A percentile compares a stretch with the other conserved stretches of the same genome.
These are phyloP conservation scores for Cladosporium oxysporum DNA, from an alignment of 2,329 filamentous ascomycete species.

Conservation along the genomic window DNA sequence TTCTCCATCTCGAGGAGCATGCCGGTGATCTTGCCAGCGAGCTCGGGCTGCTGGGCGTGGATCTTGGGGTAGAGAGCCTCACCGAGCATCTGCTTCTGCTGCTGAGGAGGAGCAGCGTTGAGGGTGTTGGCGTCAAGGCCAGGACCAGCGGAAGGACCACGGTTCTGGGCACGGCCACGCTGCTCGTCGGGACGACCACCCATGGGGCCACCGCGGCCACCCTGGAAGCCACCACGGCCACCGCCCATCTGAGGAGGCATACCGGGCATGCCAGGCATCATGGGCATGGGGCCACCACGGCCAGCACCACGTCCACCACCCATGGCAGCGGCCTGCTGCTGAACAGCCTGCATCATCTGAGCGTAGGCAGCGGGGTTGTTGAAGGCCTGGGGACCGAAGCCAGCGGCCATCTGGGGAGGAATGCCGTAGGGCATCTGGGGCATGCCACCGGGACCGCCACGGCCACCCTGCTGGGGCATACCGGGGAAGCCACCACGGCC, in stretches of 20 bases:
- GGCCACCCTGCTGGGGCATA: constrained; percentile 81
- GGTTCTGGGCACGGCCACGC: constrained; percentile 42
- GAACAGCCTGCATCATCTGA: constrained; percentile 64
- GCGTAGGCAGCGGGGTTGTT: constrained; percentile 70
- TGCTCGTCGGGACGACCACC: constrained; percentile 41
- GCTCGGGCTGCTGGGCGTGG: constrained; percentile 85
- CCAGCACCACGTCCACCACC: constrained; percentile 49
- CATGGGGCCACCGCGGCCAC: constrained; percentile 63
- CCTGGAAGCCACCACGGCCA: constrained; percentile 39
- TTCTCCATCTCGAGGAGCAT: constrained; percentile 99
- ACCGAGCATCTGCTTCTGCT: constrained; percentile 98
- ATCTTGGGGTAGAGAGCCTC: constrained; percentile 99
- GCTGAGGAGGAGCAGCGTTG: constrained; percentile 59
- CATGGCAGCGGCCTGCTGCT: constrained; percentile 68
- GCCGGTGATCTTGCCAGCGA: constrained; percentile 98
- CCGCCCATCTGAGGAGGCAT: constrained; percentile 64
- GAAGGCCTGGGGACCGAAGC: constrained; percentile 73
- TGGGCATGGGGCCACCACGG: constrained; percentile 63
- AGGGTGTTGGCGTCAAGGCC: constrained; percentile 54
- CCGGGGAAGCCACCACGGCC: constrained; percentile 83
- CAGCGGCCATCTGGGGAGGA: constrained; percentile 64
- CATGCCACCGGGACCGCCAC: constrained; percentile 72
- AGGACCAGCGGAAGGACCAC: constrained; percentile 27
- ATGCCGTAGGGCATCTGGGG: constrained; percentile 87
- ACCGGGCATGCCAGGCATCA: constrained; percentile 53